Percentiles rank a stretch among this genome's conserved stretches.
Conservation (phyloP, 352 stramenopile species). For the Pythium vanterpoolii region DNA sequence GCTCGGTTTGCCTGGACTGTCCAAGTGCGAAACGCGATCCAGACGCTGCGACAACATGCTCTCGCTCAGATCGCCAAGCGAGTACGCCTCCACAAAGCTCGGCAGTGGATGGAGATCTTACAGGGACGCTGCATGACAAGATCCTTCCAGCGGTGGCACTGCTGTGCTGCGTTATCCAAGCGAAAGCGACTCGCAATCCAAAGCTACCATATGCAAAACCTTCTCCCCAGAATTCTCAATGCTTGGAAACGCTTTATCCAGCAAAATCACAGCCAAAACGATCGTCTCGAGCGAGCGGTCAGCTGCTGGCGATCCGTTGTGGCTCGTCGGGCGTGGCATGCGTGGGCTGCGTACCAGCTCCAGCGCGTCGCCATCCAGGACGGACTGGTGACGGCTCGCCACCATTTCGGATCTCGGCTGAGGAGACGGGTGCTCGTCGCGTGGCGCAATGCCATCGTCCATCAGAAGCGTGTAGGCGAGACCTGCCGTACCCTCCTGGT, state of each 20-base stretch:
- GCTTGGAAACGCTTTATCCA: slow-evolving; percentile 3
- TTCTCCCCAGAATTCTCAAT: slow-evolving; percentile 2
- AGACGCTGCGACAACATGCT: not conserved
- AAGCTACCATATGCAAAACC: slow-evolving; percentile 5
- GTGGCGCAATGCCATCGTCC: slow-evolving; percentile 1
- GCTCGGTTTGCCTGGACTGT: not conserved
- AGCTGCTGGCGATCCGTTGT: slow-evolving; percentile 6
- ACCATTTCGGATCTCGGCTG: not conserved
- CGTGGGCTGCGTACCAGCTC: not conserved
- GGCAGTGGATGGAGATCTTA: slow-evolving; percentile 8
- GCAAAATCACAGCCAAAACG: not conserved
- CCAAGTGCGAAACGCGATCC: not conserved
- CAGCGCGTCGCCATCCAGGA: not conserved
- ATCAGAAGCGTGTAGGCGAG: not conserved
- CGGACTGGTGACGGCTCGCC: not conserved
- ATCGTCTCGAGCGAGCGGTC: slow-evolving; percentile 6
- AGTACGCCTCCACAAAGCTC: not conserved
- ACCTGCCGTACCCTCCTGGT: slow-evolving; percentile 24
- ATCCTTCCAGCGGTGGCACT: slow-evolving; percentile 10
- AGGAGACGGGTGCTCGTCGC: not conserved
- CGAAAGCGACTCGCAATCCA: not conserved
- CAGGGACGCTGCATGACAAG: not conserved
- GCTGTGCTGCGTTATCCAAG: not conserved
- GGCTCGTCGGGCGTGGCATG: slow-evolving; percentile 15
- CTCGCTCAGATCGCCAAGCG: not conserved